Evolutionary conservation across 2,329 filamentous ascomycete species (phyloP), one percentile per base, ranked within the genome.

Genomic region (Xylariaceae sp.): DNA sequence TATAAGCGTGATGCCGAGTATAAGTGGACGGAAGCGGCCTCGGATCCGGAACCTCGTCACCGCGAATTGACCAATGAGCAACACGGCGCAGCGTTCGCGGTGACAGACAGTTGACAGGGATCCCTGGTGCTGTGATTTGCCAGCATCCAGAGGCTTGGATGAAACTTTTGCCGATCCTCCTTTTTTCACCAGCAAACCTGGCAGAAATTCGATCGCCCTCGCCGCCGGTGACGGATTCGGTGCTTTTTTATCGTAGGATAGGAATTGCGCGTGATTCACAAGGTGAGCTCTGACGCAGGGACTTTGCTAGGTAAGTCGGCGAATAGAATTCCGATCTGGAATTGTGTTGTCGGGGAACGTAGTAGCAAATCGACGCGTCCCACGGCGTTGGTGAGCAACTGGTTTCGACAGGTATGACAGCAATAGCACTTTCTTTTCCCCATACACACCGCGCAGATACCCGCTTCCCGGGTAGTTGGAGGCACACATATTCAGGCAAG

Each of bases 151-250:
- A 4, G 26, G 26, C 26, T 26, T 26, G 26, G 26, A 8, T 5
- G 49, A 52, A 48, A 47, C 22, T 53, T 36, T 19, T n/a, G 55
- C 19, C 39, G 55, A 57, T 57, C 55, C 9, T 32, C 32, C 30
- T 40, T 39, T 40, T 39, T 29, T 42, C 40, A 12, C 13, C 40
- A n/a, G 6, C 44, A 34, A 44, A 15, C 13, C 32, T 34, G 16
- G 16, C 7, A 19, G 7, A 10, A 6, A 16, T 5, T 15, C 37
- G 5, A 10, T 2, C 37, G 1, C 10, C 5, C 37, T 40, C 37
- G 21, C 37, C 18, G 37, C 18, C 16, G 9, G 18, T 40, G 18
- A 40, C 18, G 4, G 37, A 40, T 18, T 12, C 7, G 5, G 10
- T 40, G 13, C 3, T 7, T 34, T 34, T 34, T 34, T 10, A 9